Percentiles rank a stretch among this genome's conserved stretches.
Conservation (phyloP, 495 filamentous ascomycete species). For the Lasiosphaeria ovina region DNA sequence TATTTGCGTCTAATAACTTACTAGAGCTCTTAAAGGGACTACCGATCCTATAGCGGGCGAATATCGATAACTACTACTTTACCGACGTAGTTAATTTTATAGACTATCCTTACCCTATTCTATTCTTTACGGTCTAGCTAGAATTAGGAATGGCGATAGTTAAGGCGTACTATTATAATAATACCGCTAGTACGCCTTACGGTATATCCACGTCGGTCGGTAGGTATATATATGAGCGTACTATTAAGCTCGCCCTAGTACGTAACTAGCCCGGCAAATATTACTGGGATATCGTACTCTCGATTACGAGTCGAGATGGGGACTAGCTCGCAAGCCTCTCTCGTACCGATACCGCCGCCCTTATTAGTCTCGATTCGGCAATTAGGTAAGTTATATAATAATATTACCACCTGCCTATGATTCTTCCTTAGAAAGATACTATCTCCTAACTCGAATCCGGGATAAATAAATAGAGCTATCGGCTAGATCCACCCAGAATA, state of each 20-base stretch:
- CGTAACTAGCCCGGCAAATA: neutral
- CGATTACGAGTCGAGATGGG: conserved; percentile 7
- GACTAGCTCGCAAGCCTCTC: conserved; percentile 8
- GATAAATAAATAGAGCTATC: conserved; percentile 9
- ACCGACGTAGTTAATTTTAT: neutral
- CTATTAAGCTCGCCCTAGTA: conserved; percentile 5
- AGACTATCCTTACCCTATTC: conserved; percentile 5
- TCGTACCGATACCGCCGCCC: conserved; percentile 6
- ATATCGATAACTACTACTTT: neutral
- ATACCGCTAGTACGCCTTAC: conserved; percentile 6
- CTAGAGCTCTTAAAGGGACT: conserved; percentile 1
- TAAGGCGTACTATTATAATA: conserved; percentile 8
- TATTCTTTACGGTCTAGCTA: conserved; percentile 5
- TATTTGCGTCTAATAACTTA: conserved; percentile 6
- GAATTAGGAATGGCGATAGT: conserved; percentile 1
- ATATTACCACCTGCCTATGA: too few species aligned
- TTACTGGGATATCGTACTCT: neutral
- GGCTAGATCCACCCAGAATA: conserved; percentile 9
- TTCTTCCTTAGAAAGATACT: too few species aligned
- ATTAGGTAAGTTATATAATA: conserved; percentile 8
- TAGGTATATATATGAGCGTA: conserved; percentile 4
- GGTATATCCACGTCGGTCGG: conserved; percentile 11
- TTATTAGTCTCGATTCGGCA: conserved; percentile 10
- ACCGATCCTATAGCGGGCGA: conserved; percentile 12
- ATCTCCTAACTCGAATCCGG: too few species aligned